phyloP scores from a whole-genome alignment of 495 filamentous ascomycete species.

The Viridothelium virens region DNA sequence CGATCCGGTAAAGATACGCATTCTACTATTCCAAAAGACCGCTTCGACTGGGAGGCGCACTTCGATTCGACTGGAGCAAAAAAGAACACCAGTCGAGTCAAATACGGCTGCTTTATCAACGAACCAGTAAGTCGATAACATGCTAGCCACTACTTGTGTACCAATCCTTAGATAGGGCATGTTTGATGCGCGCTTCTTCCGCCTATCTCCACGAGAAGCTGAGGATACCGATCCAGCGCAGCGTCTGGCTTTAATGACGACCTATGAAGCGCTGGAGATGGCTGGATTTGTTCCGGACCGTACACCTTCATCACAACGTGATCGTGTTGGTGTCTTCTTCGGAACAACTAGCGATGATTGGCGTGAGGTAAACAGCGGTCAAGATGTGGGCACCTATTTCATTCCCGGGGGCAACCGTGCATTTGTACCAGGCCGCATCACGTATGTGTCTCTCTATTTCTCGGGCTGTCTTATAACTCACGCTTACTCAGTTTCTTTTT shows the following conservation, averaged over 20 bases:
- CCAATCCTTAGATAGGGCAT: slow-evolving; percentile 18
- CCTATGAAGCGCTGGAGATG: slow-evolving; percentile 37
- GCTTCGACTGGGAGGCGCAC: slow-evolving; percentile 24
- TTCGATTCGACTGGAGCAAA: slow-evolving; percentile 24
- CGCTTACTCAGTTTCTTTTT: slow-evolving; percentile 30
- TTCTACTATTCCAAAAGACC: slow-evolving; percentile 22
- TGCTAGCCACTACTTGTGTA: neutral
- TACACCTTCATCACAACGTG: slow-evolving; percentile 27
- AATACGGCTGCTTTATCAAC: slow-evolving; percentile 30
- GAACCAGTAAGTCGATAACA: slow-evolving; percentile 4
- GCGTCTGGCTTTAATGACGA: slow-evolving; percentile 33
- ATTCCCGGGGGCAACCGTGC: slow-evolving; percentile 31
- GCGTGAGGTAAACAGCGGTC: slow-evolving; percentile 27
- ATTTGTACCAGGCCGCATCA: slow-evolving; percentile 33
- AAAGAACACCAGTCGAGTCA: slow-evolving; percentile 24
- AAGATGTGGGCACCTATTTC: slow-evolving; percentile 31
- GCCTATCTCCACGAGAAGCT: slow-evolving; percentile 36
- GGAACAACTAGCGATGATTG: slow-evolving; percentile 36
- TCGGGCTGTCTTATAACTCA: slow-evolving; percentile 28
- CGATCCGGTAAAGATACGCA: slow-evolving; percentile 22
- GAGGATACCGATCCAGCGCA: slow-evolving; percentile 32
- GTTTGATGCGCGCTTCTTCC: slow-evolving; percentile 37
- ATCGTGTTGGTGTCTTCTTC: slow-evolving; percentile 35
- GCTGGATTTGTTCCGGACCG: slow-evolving; percentile 33
- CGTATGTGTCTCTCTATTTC: slow-evolving; percentile 25